Base-by-base conservation (phyloP, 305 asterid genomes). In the Fraxinus sp. region DNA sequence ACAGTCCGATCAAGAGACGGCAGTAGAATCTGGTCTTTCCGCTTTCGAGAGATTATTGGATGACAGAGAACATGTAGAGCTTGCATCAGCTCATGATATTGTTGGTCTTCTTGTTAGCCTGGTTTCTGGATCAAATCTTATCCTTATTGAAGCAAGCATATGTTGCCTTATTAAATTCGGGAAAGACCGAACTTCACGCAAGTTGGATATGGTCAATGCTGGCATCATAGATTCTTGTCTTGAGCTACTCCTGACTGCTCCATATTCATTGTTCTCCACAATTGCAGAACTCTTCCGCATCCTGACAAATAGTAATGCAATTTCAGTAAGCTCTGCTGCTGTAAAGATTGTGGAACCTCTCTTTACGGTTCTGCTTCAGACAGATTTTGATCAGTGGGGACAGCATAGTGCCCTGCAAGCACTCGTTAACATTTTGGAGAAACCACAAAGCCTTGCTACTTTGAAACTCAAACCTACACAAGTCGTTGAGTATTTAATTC, bases 391-490 rank as follows among this genome's bases (percentile, higher is more conserved):
- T 77, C 79, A 89, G 80, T 88, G 92, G 93, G 98, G 98, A 83
- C 98, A 95, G 79, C 98, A 95, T 81, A 93, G 98, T 88, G 94
- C 97, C 80, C 79, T 95, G 84, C 98, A 95, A 90, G 92, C 98
- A 55, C 98, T 95, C 68, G 93, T 95, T 81, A 95, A 95, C 87
- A 87, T 95, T 82, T 86, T 95, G 83, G 98, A 95, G 92, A 95
- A 95, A 87, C 97, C 98, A 71, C 92, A 92, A 79, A 88, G 91
- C 83, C 92, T 93, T 78, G 88, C 89, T 32, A 82, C 91, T 86
- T 85, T 93, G 86, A 87, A 89, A 87, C 90, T 93, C 79, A 79
- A 94, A 85, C 94, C 97, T 26, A 90, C 91, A 82, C 93, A 93
- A 89, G 91, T 93, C 80, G 90, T 95, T 22, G 93, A 92, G 88